Evolutionary conservation across 2,329 filamentous ascomycete genomes (phyloP), one percentile per base, ranked within the genome.

Genomic region (Fusarium sulawesiense): DNA sequence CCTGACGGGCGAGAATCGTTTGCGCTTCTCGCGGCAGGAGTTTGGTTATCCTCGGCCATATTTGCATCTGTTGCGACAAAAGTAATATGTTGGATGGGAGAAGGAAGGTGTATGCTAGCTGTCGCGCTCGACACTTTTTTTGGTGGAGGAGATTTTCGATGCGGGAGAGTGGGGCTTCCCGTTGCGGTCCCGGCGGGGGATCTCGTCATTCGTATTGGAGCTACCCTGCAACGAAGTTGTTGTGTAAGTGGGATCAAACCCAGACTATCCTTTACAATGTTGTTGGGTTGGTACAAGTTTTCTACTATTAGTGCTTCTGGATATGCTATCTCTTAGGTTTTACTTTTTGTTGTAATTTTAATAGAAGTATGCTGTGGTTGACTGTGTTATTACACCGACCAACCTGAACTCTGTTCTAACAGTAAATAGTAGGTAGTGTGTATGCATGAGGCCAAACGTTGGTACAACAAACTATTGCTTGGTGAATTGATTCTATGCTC

Each of bases 41-140:
- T 59, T 60, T 78, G 77, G 61, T 75, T 71, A 69, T 70, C 71
- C 71, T 73, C 71, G 68, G 76, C 77, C 78, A 80, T 80, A 62
- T 46, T 73, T 75, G 74, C 77, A 80, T 79, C 72, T 64, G 56
- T 68, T 69, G 72, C 55, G 72, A 73, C 59, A 69, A 54, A 29
- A 29, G 23, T 20, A 58, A 56, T 60, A 37, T 42, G 25, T 29
- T 49, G 30, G 21, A 48, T 45, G 18, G 16, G 51, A 18, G 53
- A 34, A n/a, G 42, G 56, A 45, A 62, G 41, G 12, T 56, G 41
- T 32, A 37, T 37, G 34, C 10, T 37, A 54, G 54, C 65, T 47
- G 54, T 64, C 61, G 62, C 41, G 64, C 23, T 32, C 16, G 23
- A n/a, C 32, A 58, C 61, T 61, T 66, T 66, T 67, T 70, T 60